Percentiles rank a stretch among this genome's conserved stretches.
Evolutionary conservation across 1,139 yeast genomes (phyloP).

Genomic region (Debaryomyces subglobosus): DNA sequence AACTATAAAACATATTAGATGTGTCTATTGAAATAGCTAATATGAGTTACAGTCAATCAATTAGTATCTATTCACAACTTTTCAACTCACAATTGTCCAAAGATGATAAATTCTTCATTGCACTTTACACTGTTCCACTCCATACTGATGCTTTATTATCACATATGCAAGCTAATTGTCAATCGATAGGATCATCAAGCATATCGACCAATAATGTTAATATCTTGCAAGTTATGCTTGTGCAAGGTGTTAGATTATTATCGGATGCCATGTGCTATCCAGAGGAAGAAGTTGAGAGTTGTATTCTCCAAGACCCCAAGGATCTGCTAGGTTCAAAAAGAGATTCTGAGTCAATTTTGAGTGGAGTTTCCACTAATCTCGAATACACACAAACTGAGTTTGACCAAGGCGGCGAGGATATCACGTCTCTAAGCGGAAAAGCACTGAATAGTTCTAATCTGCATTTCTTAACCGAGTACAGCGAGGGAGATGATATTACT

Average conservation of each 20-base stretch:
- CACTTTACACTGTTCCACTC: constrained; percentile 31
- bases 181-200: constrained; percentile 8
- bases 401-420: constrained; percentile 29
- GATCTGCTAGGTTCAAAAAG: neutral
- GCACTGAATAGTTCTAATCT: constrained; percentile 11
- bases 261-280: constrained; percentile 21
- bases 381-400: constrained; percentile 7
- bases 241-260: constrained; percentile 25
- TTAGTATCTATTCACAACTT: constrained; percentile 27
- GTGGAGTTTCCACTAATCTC: neutral
- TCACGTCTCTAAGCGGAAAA: constrained; percentile 23
- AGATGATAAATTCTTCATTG: constrained; percentile 26
- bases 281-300: constrained; percentile 1
- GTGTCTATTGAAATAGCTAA: neutral
- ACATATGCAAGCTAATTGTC: constrained; percentile 26
- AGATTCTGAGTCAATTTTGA: constrained; percentile 6
- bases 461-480: constrained; percentile 13
- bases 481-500: constrained; percentile 38
- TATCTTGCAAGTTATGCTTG: constrained; percentile 23
- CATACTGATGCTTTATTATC: constrained; percentile 29
- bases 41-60: constrained; percentile 19
- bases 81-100: constrained; percentile 24
- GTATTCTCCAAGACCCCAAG: neutral
- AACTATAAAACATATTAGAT: neutral
- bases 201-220: constrained; percentile 6